These are phyloP conservation scores for Monilinia aucupariae DNA, from an alignment of 2,329 filamentous ascomycete species.

Conservation along the genomic window DNA sequence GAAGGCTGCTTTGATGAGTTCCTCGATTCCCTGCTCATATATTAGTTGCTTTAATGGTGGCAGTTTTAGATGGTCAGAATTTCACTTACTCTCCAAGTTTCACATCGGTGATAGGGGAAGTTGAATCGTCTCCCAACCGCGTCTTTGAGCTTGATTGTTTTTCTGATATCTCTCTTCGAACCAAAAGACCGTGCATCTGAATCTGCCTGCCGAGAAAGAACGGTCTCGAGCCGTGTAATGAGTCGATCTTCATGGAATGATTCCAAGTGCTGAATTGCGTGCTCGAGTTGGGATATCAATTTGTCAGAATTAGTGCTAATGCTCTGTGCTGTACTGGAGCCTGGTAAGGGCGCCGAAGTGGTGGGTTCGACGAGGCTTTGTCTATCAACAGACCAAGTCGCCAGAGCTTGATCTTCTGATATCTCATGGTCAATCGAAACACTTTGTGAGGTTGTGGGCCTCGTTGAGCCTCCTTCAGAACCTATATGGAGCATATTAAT, in stretches of 20 bases:
- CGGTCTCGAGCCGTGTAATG: neutral
- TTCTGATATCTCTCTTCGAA: neutral
- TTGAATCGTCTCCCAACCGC: conserved; percentile 86
- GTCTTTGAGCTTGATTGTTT: conserved; percentile 75
- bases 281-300: neutral
- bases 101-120: conserved; percentile 82
- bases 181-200: neutral
- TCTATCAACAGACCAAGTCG: neutral
- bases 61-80: neutral
- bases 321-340: neutral
- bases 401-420: neutral
- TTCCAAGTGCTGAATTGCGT: neutral
- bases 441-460: neutral
- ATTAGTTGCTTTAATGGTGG: conserved; percentile 27
- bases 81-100: conserved; percentile 69
- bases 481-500: neutral
- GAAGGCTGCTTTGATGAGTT: conserved; percentile 79
- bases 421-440: neutral
- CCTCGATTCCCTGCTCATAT: conserved; percentile 72
- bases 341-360: neutral
- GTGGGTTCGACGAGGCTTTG: neutral
- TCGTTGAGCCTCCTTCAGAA: neutral
- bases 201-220: neutral
- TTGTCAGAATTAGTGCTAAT: neutral
- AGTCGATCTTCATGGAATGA: conserved; percentile 4